A percentile compares a stretch with the other conserved stretches of the same genome.
Evolutionary conservation across 2,329 filamentous ascomycete species (phyloP).

Genomic region (Aureobasidium sp.): DNA sequence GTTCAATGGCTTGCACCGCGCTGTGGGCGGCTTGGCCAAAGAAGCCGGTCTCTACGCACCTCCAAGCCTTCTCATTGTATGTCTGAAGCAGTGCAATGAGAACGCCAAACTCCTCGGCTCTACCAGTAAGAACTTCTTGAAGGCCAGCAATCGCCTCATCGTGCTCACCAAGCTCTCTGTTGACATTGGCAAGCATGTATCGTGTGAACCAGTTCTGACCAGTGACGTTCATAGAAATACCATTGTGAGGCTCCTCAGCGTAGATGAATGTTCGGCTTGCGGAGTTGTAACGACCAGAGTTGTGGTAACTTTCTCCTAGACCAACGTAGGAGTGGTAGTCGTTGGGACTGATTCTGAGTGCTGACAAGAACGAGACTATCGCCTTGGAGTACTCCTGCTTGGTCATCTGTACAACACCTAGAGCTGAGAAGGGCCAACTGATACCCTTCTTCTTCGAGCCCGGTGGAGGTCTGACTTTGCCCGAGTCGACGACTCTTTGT

Average conservation of each 20-base stretch:
- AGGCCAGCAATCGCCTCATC: slow-evolving; percentile 75
- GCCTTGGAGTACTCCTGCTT: slow-evolving; percentile 84
- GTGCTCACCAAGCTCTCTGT: slow-evolving; percentile 82
- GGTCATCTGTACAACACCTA: slow-evolving; percentile 91
- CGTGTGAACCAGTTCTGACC: slow-evolving; percentile 88
- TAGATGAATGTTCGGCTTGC: slow-evolving; percentile 84
- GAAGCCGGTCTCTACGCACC: slow-evolving; percentile 69
- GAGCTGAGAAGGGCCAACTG: slow-evolving; percentile 90
- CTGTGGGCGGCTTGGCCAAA: slow-evolving; percentile 74
- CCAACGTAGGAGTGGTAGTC: slow-evolving; percentile 97
- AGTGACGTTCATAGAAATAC: slow-evolving; percentile 43
- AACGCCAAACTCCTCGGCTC: slow-evolving; percentile 73
- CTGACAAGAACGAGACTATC: slow-evolving; percentile 84
- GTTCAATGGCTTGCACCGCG: slow-evolving; percentile 58
- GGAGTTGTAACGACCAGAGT: slow-evolving; percentile 86
- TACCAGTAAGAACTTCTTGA: slow-evolving; percentile 57
- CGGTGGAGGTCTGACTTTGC: slow-evolving; percentile 78
- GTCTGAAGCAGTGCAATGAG: slow-evolving; percentile 82
- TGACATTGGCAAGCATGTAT: slow-evolving; percentile 94
- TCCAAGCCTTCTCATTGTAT: slow-evolving; percentile 70
- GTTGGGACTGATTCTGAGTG: slow-evolving; percentile 69
- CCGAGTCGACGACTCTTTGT: slow-evolving; percentile 86
- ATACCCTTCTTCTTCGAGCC: slow-evolving; percentile 88
- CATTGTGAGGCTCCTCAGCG: slow-evolving; percentile 65
- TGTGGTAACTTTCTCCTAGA: slow-evolving; percentile 94